Base-by-base conservation (phyloP, 371 early-diverging fungal genomes). In the Mucor sp. region DNA sequence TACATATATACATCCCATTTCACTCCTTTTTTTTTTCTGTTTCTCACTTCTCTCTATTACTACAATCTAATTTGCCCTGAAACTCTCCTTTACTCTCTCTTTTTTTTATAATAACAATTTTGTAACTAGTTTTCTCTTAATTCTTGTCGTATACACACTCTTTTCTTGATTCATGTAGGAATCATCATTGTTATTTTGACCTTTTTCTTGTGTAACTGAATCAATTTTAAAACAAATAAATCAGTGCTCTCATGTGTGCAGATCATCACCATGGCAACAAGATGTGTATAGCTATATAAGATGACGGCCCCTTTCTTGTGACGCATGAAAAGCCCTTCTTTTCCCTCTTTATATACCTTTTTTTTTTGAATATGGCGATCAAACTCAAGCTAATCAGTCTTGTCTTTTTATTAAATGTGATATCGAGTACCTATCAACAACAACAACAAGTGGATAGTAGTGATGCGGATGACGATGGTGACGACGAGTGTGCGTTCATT, bases 401-500 rank as follows among this genome's bases (percentile, higher is more conserved):
- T 27, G 25, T 14, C 23, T 53, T 53, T 53, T 53, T 35, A 53
- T 53, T 15, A 25, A 53, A 53, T 25, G 27, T 14, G 0, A 53
- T 53, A 9, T 32, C 39, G 15, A 66, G 11, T 12, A 62, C 37
- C 32, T 21, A 60, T 37, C 27, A 67, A 64, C 50, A 48, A 11
- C 27, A 67, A 64, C 50, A 48, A 11, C 25, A 25, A 39, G 27
- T 11, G 21, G 39, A 59, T 25, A 21, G 23, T 23, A 43, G 27
- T 56, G 68, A 72, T 21, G 70, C 64, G 17, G 74, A 70, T 19
- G 65, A 65, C 33, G 63, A 71, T 12, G 63, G 63, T 35, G 71
- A 75, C 15, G 74, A 70, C 43, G 60, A 64, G 4, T 80, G 80
- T 57, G 68, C 76, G 9, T 69, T 71, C 39, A 77, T 80, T 17